These are phyloP conservation scores for Moricandia moricandioides DNA, from an alignment of 345 rosid genomes.

Conservation along the genomic window DNA sequence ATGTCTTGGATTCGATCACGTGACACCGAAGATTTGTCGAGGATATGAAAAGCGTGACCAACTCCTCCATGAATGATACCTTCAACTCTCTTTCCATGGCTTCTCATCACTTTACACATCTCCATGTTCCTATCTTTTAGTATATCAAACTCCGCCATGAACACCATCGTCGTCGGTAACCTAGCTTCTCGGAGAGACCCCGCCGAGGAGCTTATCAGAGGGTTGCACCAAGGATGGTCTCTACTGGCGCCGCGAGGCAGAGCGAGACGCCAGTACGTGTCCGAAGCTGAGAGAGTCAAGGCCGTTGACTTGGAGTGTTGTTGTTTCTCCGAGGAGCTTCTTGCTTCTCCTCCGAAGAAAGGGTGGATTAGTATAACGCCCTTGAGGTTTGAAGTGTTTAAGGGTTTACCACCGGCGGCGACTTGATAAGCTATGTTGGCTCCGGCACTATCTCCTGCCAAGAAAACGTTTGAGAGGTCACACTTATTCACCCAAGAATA, in stretches of 20 bases:
- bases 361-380: slow-evolving; percentile 64
- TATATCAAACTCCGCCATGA: slow-evolving; percentile 66
- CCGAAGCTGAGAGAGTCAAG: slow-evolving; percentile 55
- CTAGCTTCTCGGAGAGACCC: not conserved
- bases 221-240: slow-evolving; percentile 90
- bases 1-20: slow-evolving; percentile 54
- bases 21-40: slow-evolving; percentile 37
- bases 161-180: slow-evolving; percentile 48
- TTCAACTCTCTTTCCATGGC: slow-evolving; percentile 57
- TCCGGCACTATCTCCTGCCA: slow-evolving; percentile 77
- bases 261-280: slow-evolving; percentile 78
- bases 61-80: slow-evolving; percentile 57
- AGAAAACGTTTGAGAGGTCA: slow-evolving; percentile 46
- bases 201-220: slow-evolving; percentile 17
- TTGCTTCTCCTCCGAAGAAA: slow-evolving; percentile 65
- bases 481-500: slow-evolving; percentile 49
- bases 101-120: slow-evolving; percentile 48
- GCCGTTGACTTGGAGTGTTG: slow-evolving; percentile 49
- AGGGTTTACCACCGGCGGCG: not conserved
- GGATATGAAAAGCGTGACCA: slow-evolving; percentile 76
- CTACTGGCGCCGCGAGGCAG: slow-evolving; percentile 62
- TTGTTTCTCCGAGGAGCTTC: slow-evolving; percentile 54
- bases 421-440: slow-evolving; percentile 62
- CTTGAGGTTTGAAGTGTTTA: slow-evolving; percentile 30
- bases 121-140: slow-evolving; percentile 60